Base-by-base conservation (phyloP, 23 red algal genomes). In the Gracilariopsis chorda region DNA sequence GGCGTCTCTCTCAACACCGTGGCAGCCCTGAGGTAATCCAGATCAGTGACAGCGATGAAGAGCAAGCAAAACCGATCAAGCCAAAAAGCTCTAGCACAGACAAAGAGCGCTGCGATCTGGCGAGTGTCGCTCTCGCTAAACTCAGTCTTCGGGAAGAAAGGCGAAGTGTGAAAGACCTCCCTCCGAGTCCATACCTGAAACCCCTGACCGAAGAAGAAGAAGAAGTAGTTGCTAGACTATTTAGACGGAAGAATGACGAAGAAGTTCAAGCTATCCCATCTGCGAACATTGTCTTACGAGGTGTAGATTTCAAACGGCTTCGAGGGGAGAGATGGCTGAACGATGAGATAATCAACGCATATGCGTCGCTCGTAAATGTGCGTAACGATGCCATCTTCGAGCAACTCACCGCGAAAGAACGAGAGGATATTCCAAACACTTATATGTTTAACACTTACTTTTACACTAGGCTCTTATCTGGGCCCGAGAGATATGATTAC, bases 291-390 rank as follows among this genome's bases (percentile, higher is more conserved):
- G 69, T 78, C 32, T 48, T 94, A 60, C 61, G 55, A 17, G 48
- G 45, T 2, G 46, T 48, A 48, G 90, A 94, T 57, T 71, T 86
- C 37, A 63, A 76, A 47, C 77, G 90, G 24, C 81, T 94, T 48
- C 90, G 83, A 25, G 90, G 90, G 20, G 63, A 47, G 21, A 45
- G 90, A 45, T 94, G 90, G 90, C 44, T 94, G 51, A 86, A 94
- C 57, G 90, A 94, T 69, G 90, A 93, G 67, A 16, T 93, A 17
- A 68, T 93, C 29, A 93, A 93, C 21, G 49, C 80, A 3, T 93
- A 93, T 53, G 69, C 86, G 9, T 79, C 77, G 17, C 39, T 93
- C 61, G 30, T 93, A 19, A 93, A 93, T 49, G 72, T 46, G 37
- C 81, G 84, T 21, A 74, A 88, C 24, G 51, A 76, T 41, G n/a